Conservation (phyloP, 2,329 filamentous ascomycete genomes). For the Verticillium albo-atrum region DNA sequence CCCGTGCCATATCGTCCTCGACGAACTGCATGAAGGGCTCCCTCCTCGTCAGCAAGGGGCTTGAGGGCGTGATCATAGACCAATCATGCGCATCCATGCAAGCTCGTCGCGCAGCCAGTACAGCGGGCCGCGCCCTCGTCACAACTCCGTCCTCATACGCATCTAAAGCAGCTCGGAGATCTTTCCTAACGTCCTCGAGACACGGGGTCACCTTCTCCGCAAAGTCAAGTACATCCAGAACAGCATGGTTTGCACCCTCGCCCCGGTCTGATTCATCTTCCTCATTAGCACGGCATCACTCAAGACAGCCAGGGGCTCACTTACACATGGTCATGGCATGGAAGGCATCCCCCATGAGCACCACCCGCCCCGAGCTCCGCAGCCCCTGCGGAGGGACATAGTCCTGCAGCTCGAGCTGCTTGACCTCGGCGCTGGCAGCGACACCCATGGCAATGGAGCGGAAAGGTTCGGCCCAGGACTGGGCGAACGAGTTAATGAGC, state of each 20-base stretch:
- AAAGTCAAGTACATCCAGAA: slow-evolving; percentile 45
- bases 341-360: slow-evolving; percentile 49
- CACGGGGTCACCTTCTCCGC: slow-evolving; percentile 23
- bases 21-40: slow-evolving; percentile 26
- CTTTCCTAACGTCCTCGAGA: slow-evolving; percentile 4
- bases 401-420: slow-evolving; percentile 42
- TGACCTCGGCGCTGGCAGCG: slow-evolving; percentile 27
- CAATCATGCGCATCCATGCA: slow-evolving; percentile 53
- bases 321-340: slow-evolving; percentile 59
- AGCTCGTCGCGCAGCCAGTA: slow-evolving; percentile 45
- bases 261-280: slow-evolving; percentile 39
- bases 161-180: slow-evolving; percentile 24
- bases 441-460: slow-evolving; percentile 32
- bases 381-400: slow-evolving; percentile 34
- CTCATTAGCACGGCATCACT: neutral
- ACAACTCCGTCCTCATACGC: slow-evolving; percentile 41
- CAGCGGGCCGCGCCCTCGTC: slow-evolving; percentile 36
- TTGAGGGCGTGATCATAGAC: slow-evolving; percentile 28
- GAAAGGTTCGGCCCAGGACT: slow-evolving; percentile 46
- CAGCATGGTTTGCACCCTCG: slow-evolving; percentile 54
- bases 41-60: slow-evolving; percentile 34
- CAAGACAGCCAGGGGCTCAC: slow-evolving; percentile 15
- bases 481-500: slow-evolving; percentile 38
- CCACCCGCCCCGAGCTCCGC: slow-evolving; percentile 33
- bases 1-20: slow-evolving; percentile 11